Percentiles rank a stretch among this genome's conserved stretches.
phyloP scores from a whole-genome alignment of 1,284 basidiomycete genomes.

The Crucibulum cyathiforme region DNA sequence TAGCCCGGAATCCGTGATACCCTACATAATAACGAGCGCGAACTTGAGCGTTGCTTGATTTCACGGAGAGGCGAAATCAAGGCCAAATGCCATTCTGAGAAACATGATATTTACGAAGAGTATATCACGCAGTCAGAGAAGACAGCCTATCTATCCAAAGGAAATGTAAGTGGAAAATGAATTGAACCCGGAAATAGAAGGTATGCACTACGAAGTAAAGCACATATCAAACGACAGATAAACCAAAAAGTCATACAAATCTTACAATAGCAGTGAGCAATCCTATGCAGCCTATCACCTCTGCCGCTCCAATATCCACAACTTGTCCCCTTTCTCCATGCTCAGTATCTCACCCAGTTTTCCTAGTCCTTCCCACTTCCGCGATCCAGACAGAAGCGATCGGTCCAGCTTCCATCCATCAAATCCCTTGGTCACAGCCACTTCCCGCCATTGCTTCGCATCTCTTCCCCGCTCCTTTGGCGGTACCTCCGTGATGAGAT shows the following conservation, averaged over 20 bases:
- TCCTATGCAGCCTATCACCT: neutral
- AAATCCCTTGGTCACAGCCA: conserved; percentile 52
- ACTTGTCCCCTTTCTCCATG: conserved; percentile 49
- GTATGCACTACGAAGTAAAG: no score
- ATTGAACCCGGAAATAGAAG: neutral
- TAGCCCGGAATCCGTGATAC: no score
- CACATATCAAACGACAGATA: no score
- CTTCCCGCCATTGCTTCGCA: conserved; percentile 42
- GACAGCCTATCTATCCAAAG: neutral
- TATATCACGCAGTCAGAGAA: no score
- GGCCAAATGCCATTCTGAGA: no score
- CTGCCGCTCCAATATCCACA: conserved; percentile 57
- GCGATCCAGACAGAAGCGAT: conserved; percentile 16
- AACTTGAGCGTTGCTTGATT: no score
- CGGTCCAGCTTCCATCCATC: conserved; percentile 37
- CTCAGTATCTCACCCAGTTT: conserved; percentile 35
- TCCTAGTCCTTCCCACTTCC: conserved; percentile 16
- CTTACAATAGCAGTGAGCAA: no score
- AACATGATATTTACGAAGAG: no score
- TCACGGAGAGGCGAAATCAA: no score
- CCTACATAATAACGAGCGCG: no score
- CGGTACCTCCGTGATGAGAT: conserved; percentile 60
- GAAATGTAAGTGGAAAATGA: neutral
- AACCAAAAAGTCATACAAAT: no score
- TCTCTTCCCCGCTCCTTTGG: conserved; percentile 16